Base-by-base conservation (phyloP, 2,329 filamentous ascomycete species). In the Monilinia fructicola region DNA sequence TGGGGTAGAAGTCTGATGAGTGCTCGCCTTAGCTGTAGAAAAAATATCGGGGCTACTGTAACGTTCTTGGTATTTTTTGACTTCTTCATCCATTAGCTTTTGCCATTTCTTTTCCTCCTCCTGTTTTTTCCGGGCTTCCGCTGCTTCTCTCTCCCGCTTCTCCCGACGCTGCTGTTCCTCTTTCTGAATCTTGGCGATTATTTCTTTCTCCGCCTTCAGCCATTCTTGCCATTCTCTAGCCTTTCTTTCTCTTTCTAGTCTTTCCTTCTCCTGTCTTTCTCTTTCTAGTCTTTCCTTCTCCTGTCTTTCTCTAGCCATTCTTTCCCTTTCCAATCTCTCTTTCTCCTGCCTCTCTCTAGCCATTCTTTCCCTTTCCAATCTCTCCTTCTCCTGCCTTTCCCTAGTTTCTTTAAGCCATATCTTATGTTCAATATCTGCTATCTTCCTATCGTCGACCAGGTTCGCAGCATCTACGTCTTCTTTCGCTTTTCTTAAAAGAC, bases 131-230 rank as follows among this genome's bases (percentile, higher is more conserved):
- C 46, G 35, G 14, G 23, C 53, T 55, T 71, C 67, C 54, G 53
- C 67, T 44, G 54, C 58, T 62, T 61, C 67, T 68, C 54, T 63
- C 67, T 69, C 66, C 54, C 56, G 9, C 65, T 66, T 70, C 50
- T 67, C 54, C 12, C 48, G 38, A 56, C 68, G 50, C 54, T 67
- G 67, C 65, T 67, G 60, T 44, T 67, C 31, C 55, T 70, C 54
- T 62, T 68, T 69, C 65, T 61, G 31, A 48, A 59, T 50, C 59
- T 54, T 68, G 3, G 28, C 44, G 18, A 31, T 9, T 7, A 21
- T 18, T 54, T 72, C 59, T 38, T 14, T 16, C 50, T 44, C 46
- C 18, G 42, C 54, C 50, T 23, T 65, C 35, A n/a, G 23, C 11
- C 6, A 31, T 26, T 42, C 23, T 26, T 18, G 14, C 18, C 44